Conservation (phyloP, 768 basidiomycete species). For the Sarcomyxa edulis region DNA sequence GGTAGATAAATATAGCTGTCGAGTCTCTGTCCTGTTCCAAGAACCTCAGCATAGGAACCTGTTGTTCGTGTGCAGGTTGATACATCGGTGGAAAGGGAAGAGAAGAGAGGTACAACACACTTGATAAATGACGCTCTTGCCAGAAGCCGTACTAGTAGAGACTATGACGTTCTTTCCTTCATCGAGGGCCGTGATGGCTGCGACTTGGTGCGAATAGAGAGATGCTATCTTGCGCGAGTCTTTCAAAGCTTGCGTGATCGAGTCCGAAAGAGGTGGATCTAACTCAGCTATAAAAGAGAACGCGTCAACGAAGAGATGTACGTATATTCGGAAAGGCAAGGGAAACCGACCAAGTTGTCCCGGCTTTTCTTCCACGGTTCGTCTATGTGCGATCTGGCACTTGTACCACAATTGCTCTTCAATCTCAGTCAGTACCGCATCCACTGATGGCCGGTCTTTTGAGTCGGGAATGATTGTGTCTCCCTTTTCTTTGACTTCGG, state of each 20-base stretch:
- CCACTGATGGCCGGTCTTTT: constrained; percentile 52
- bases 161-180: constrained; percentile 71
- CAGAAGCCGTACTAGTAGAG: constrained; percentile 86
- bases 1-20: constrained; percentile 83
- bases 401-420: constrained; percentile 58
- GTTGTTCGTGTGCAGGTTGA: neutral
- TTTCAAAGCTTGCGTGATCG: constrained; percentile 49
- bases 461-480: constrained; percentile 30
- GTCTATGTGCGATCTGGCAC: constrained; percentile 59
- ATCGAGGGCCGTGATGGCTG: constrained; percentile 61
- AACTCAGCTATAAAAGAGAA: constrained; percentile 31
- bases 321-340: too few species aligned
- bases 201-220: constrained; percentile 68
- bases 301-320: neutral
- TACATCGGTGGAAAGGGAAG: constrained; percentile 1
- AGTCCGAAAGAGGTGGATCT: constrained; percentile 51
- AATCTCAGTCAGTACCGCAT: constrained; percentile 53
- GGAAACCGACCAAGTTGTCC: constrained; percentile 42
- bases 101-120: constrained; percentile 24
- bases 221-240: constrained; percentile 54
- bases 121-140: constrained; percentile 87
- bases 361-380: constrained; percentile 46
- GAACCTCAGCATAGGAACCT: constrained; percentile 69
- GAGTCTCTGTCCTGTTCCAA: constrained; percentile 55
- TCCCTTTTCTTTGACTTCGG: constrained; percentile 6